phyloP scores from a whole-genome alignment of 805 yeast species.

The Hemisphaericaspora nanyangensis region DNA sequence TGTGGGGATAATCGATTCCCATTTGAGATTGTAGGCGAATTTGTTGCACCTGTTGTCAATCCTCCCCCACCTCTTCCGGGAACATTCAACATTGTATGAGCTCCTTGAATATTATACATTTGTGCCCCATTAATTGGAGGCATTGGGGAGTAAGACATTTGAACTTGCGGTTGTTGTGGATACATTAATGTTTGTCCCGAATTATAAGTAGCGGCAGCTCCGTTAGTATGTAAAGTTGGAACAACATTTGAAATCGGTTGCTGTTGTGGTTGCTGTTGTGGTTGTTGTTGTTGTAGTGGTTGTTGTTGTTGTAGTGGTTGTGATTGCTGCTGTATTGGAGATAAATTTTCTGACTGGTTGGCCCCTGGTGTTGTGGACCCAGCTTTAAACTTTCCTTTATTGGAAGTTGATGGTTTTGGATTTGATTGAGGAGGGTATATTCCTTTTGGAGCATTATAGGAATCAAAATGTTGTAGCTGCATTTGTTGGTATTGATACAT shows the following conservation, averaged over 20 bases:
- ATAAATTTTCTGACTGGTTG: too few species aligned
- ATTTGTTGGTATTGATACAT: constrained; percentile 3
- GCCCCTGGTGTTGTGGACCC: too few species aligned
- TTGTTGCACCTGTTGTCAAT: not conserved
- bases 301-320: not conserved
- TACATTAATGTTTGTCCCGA: constrained; percentile 3
- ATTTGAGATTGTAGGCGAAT: not conserved
- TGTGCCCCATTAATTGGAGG: not conserved
- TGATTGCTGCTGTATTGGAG: not conserved
- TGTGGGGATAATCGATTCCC: not conserved
- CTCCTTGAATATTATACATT: constrained; percentile 5
- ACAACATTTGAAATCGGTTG: not conserved
- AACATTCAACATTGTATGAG: not conserved
- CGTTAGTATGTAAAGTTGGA: not conserved
- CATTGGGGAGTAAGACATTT: constrained; percentile 5
- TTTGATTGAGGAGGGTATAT: too few species aligned
- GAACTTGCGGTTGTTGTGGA: constrained; percentile 4
- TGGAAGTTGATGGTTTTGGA: too few species aligned
- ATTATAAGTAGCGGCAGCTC: not conserved
- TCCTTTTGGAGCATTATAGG: not conserved
- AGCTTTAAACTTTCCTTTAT: too few species aligned
- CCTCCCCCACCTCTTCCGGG: not conserved
- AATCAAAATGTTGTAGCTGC: constrained; percentile 3
- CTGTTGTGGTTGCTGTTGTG: not conserved
- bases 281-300: constrained; percentile 3